Evolutionary conservation across 441 rosid species (phyloP).

Genomic region (Corymbia citriodora): DNA sequence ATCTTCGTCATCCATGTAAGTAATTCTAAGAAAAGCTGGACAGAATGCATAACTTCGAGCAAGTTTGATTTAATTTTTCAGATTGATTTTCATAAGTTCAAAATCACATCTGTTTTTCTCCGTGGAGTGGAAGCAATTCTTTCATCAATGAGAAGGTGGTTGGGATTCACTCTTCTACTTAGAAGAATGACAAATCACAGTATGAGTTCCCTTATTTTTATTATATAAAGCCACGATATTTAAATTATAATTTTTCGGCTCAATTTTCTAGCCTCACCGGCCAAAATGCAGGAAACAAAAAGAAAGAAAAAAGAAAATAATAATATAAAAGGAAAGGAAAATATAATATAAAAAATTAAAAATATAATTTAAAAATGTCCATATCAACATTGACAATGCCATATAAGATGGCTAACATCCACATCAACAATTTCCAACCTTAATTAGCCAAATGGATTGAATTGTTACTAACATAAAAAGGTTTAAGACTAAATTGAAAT

Average conservation of each 20-base stretch:
- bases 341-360: no score
- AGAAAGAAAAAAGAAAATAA: no score
- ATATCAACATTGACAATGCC: background rate
- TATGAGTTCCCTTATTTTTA: background rate
- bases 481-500: background rate
- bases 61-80: background rate
- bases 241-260: background rate
- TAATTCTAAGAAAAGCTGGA: background rate
- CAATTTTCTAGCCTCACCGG: background rate
- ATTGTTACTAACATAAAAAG: no score
- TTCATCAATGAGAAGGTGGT: background rate
- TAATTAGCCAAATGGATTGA: no score
- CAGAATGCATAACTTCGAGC: background rate
- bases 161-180: background rate
- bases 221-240: background rate
- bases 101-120: background rate
- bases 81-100: background rate
- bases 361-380: no score
- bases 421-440: no score
- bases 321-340: no score
- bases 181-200: background rate
- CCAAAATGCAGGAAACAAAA: background rate
- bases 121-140: background rate
- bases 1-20: background rate
- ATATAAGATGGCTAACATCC: accelerated